These are phyloP conservation scores for Rusavskia elegans DNA, from an alignment of 495 filamentous ascomycete genomes.

Conservation along the genomic window DNA sequence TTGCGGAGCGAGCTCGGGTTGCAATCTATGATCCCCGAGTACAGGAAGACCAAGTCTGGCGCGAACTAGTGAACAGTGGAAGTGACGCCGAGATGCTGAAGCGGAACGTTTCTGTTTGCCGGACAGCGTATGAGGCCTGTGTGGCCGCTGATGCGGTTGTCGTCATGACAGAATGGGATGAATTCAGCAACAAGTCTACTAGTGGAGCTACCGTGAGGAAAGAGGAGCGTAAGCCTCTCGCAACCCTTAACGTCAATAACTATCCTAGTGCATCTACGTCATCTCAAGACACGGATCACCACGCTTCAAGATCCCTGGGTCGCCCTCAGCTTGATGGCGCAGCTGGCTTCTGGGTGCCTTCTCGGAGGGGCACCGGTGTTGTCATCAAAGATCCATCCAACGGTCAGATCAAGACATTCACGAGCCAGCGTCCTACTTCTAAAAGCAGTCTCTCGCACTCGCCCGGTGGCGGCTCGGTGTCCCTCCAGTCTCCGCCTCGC, in stretches of 20 bases:
- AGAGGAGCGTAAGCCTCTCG: background rate
- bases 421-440: background rate
- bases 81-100: slow-evolving; percentile 7
- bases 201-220: background rate
- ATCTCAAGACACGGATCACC: background rate
- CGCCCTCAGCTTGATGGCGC: background rate
- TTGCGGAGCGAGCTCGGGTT: slow-evolving; percentile 48
- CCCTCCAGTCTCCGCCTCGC: background rate
- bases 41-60: slow-evolving; percentile 27
- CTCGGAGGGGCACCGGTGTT: background rate
- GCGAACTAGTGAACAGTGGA: slow-evolving; percentile 18
- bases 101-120: slow-evolving; percentile 8
- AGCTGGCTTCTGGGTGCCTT: background rate
- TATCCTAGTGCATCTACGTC: background rate
- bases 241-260: background rate
- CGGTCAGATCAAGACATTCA: background rate
- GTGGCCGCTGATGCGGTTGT: slow-evolving; percentile 34
- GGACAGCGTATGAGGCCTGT: slow-evolving; percentile 34
- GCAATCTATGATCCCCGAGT: slow-evolving; percentile 64
- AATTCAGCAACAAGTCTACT: slow-evolving; percentile 31
- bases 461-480: background rate
- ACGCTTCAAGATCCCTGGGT: background rate
- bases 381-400: background rate
- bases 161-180: slow-evolving; percentile 50
- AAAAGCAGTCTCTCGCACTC: background rate